Evolutionary conservation across 768 basidiomycete species (phyloP).

Genomic region (Boletus fagicola): DNA sequence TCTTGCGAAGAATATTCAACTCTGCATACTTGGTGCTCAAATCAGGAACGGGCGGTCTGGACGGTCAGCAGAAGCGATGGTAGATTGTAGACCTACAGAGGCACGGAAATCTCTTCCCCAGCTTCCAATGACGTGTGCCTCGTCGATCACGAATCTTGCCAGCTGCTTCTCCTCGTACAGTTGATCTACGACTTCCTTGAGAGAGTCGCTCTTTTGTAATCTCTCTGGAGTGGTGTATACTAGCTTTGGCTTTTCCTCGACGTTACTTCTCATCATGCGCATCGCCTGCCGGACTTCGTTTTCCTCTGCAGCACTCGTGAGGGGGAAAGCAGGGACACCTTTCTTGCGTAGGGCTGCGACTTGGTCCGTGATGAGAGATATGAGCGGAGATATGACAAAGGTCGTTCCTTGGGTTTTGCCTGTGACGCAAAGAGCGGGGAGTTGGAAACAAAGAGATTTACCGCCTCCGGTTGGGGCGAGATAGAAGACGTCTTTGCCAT

Average conservation of each 20-base stretch:
- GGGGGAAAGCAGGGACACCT: conserved; percentile 65
- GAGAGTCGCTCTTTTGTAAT: conserved; percentile 57
- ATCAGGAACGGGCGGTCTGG: conserved; percentile 10
- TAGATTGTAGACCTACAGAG: conserved; percentile 50
- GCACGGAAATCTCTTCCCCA: conserved; percentile 95
- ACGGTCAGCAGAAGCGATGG: background rate
- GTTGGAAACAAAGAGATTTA: conserved; percentile 85
- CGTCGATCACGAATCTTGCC: conserved; percentile 92
- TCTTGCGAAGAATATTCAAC: conserved; percentile 64
- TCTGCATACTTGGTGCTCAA: conserved; percentile 55
- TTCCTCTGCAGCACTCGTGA: conserved; percentile 55
- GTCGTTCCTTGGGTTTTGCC: conserved; percentile 81
- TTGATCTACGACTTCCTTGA: conserved; percentile 53
- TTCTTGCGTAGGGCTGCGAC: conserved; percentile 63
- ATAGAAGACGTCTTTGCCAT: conserved; percentile 85
- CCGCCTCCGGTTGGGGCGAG: conserved; percentile 97
- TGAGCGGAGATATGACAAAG: conserved; percentile 85
- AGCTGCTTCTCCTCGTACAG: conserved; percentile 58
- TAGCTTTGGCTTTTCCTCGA: conserved; percentile 53
- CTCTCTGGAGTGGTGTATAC: conserved; percentile 94
- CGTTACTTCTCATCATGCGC: conserved; percentile 41
- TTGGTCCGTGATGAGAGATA: conserved; percentile 90
- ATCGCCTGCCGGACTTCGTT: conserved; percentile 40
- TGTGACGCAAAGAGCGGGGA: conserved; percentile 78
- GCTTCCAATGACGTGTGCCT: conserved; percentile 90